Evolutionary conservation across 371 early-diverging fungal genomes (phyloP).

Genomic region (Circinella umbellata): DNA sequence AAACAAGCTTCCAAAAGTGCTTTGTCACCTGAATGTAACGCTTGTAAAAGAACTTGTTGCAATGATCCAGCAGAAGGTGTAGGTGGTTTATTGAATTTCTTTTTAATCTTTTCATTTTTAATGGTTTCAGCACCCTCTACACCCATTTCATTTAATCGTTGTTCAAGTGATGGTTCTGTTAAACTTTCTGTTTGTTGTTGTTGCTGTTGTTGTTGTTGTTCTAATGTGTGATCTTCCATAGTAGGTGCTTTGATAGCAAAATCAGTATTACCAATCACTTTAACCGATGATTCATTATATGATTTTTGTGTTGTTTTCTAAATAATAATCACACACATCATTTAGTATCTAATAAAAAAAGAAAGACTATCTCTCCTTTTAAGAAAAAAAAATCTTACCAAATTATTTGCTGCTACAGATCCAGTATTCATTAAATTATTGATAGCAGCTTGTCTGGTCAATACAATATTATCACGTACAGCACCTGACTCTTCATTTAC

Average conservation of each 20-base stretch:
- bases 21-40: constrained; percentile 74
- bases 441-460: constrained; percentile 52
- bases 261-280: constrained; percentile 48
- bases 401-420: constrained; percentile 54
- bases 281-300: constrained; percentile 54
- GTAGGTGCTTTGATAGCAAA: constrained; percentile 40
- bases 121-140: constrained; percentile 27
- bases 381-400: no score
- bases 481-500: constrained; percentile 19
- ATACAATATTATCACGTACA: constrained; percentile 15
- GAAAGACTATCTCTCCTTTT: no score
- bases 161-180: constrained; percentile 11
- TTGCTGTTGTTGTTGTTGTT: constrained; percentile 1
- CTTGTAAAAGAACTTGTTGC: constrained; percentile 77
- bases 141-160: constrained; percentile 25
- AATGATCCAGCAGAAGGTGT: constrained; percentile 64
- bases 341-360: no score
- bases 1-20: constrained; percentile 73
- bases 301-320: constrained; percentile 51
- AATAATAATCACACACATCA: background rate
- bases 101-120: constrained; percentile 20
- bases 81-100: constrained; percentile 28
- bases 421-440: constrained; percentile 61
- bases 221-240: background rate
- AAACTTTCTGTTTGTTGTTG: no score